phyloP scores from a whole-genome alignment of 179 eudicot genomes.

The Camellia oleifera region DNA sequence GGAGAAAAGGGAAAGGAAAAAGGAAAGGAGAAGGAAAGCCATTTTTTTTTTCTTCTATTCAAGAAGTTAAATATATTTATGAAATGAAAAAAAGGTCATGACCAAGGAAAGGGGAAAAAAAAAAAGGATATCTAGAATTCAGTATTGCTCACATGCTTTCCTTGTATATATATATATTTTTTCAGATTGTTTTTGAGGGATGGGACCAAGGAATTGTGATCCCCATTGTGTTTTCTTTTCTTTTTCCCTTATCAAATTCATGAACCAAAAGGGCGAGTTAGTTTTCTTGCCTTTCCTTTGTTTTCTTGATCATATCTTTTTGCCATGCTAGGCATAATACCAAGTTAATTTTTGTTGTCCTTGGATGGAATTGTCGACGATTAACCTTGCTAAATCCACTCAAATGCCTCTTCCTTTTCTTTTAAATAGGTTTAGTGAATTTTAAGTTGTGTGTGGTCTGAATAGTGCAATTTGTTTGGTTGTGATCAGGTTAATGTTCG shows the following conservation, averaged over 20 bases:
- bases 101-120: neutral
- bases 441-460: conserved; percentile 4
- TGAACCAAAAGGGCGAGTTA: neutral
- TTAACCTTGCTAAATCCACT: neutral
- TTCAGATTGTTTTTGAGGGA: neutral
- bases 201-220: neutral
- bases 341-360: neutral
- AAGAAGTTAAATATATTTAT: no score
- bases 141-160: neutral
- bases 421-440: neutral
- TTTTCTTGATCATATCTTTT: neutral
- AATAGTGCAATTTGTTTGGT: conserved; percentile 3
- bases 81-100: no score
- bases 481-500: conserved; percentile 40
- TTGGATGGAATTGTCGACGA: neutral
- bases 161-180: neutral
- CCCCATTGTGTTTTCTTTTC: neutral
- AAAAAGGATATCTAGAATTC: neutral
- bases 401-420: neutral
- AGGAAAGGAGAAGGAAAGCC: no score
- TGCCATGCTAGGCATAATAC: neutral
- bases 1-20: neutral
- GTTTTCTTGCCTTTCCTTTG: neutral
- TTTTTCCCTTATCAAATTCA: neutral
- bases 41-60: no score